A percentile compares a stretch with the other conserved stretches of the same genome.
Conservation (phyloP, 2,329 filamentous ascomycete genomes). For the Neocatenulostroma microsporum region DNA sequence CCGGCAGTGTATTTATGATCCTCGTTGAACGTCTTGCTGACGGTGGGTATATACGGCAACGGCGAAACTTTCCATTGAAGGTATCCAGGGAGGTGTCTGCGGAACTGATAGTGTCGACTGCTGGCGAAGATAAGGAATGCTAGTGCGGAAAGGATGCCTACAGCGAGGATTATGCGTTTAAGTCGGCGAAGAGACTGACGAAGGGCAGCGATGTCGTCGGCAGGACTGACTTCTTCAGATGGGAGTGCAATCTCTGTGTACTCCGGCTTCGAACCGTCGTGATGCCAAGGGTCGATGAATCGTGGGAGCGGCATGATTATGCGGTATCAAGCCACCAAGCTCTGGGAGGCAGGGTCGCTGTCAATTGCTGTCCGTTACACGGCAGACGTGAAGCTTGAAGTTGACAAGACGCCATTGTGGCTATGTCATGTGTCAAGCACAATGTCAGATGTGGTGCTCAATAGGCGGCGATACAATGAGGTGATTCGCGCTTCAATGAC, state of each 20-base stretch:
- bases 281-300: background rate
- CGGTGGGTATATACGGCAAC: background rate
- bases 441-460: too few relatives aligned
- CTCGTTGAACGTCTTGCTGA: background rate
- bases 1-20: constrained; percentile 3
- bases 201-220: background rate
- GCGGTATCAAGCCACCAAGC: too few relatives aligned
- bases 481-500: too few relatives aligned
- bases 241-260: background rate
- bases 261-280: background rate
- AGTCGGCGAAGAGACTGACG: background rate
- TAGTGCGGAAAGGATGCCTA: background rate
- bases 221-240: background rate
- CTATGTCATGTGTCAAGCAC: too few relatives aligned
- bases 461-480: too few relatives aligned
- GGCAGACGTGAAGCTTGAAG: too few relatives aligned
- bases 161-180: background rate
- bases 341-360: too few relatives aligned
- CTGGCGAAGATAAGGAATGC: background rate
- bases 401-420: too few relatives aligned
- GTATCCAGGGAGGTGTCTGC: background rate
- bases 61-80: background rate
- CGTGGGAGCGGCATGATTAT: background rate
- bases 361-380: too few relatives aligned
- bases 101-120: background rate